Evolutionary conservation across 2,329 filamentous ascomycete species (phyloP).

Genomic region (Acrodontium crateriforme): DNA sequence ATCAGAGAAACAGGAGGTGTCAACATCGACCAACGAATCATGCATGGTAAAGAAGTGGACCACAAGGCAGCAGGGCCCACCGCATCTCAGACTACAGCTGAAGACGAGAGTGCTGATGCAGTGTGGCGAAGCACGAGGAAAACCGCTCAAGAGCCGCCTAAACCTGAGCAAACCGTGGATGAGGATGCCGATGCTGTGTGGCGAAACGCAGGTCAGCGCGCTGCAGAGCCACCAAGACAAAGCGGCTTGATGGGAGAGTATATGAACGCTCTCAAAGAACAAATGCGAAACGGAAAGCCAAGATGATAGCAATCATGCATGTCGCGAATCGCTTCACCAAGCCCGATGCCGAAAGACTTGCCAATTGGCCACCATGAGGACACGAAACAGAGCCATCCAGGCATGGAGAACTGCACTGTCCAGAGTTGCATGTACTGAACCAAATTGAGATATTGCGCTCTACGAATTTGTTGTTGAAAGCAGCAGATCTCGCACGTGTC

Average conservation of each 20-base stretch:
- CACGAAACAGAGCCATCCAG: too few species aligned
- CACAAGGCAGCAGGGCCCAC: too few species aligned
- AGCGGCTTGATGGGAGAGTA: conserved; percentile 18
- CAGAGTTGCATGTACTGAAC: too few species aligned
- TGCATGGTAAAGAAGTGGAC: conserved; percentile 7
- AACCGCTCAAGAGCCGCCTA: neutral
- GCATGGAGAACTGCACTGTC: too few species aligned
- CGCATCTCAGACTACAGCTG: conserved; percentile 2
- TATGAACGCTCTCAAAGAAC: conserved; percentile 16
- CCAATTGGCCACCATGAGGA: too few species aligned
- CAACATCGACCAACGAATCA: conserved; percentile 9
- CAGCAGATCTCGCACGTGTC: too few species aligned
- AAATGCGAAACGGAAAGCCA: conserved; percentile 11
- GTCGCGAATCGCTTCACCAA: too few species aligned
- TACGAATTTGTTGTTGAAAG: too few species aligned
- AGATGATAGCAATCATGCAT: too few species aligned
- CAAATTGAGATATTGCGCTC: too few species aligned
- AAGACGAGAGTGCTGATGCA: conserved; percentile 1
- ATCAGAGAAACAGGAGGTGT: conserved; percentile 8
- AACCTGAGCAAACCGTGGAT: conserved; percentile 1
- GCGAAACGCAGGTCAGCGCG: conserved; percentile 9
- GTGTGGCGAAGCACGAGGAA: conserved; percentile 3
- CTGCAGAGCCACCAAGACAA: conserved; percentile 6
- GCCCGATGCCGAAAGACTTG: too few species aligned
- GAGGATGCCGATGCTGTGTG: conserved; percentile 16